Conservation (phyloP, 108 stramenopile species). For the Discostella pseudostelligera region DNA sequence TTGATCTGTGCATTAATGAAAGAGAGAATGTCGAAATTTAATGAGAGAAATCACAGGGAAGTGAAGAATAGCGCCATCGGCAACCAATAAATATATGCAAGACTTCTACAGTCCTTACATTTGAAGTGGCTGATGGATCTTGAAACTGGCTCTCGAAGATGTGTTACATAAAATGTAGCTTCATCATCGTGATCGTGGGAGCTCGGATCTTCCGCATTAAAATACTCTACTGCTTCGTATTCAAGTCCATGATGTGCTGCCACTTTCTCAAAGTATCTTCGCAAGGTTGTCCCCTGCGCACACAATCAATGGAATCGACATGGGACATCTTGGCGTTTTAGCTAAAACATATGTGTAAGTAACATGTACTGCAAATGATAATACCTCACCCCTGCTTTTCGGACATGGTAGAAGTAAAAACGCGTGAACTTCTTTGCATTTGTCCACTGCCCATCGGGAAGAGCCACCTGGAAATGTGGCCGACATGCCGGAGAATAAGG, state of each 20-base stretch:
- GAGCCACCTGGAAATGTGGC: constrained; percentile 36
- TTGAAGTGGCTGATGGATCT: constrained; percentile 28
- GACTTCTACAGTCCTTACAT: neutral
- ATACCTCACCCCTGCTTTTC: constrained; percentile 13
- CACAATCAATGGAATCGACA: no score
- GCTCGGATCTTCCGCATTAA: constrained; percentile 23
- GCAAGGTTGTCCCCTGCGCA: constrained; percentile 17
- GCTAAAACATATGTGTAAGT: no score
- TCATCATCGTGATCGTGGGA: constrained; percentile 4
- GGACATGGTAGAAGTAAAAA: constrained; percentile 43
- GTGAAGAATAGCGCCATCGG: no score
- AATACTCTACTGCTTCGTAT: constrained; percentile 3
- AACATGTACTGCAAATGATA: neutral
- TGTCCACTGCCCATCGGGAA: constrained; percentile 19
- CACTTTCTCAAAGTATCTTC: constrained; percentile 16
- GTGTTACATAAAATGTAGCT: constrained; percentile 26
- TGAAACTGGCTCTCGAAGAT: constrained; percentile 26
- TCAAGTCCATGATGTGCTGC: constrained; percentile 22
- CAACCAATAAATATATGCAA: no score
- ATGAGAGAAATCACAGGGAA: no score
- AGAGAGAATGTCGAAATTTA: no score
- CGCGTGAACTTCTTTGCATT: constrained; percentile 35
- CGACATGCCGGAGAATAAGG: constrained; percentile 33
- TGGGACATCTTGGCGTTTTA: no score
- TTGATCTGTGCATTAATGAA: neutral